Conservation (phyloP, 2,329 filamentous ascomycete species). For the Neofusicoccum kwambonambiense region DNA sequence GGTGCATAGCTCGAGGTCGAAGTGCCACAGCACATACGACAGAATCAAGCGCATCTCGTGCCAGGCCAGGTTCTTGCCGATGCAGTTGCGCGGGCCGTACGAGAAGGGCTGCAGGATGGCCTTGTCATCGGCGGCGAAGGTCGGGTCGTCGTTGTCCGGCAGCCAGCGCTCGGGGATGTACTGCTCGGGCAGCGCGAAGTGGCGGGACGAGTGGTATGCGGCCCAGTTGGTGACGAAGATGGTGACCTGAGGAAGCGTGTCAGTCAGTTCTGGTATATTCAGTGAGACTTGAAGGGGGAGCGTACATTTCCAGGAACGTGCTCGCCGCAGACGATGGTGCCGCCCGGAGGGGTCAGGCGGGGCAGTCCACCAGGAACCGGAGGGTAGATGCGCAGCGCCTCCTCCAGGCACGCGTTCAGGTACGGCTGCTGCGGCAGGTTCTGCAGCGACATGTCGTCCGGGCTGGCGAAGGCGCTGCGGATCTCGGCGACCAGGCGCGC, state of each 20-base stretch:
- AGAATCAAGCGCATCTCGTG: constrained; percentile 40
- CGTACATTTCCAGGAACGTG: constrained; percentile 23
- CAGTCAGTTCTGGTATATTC: constrained; percentile 3
- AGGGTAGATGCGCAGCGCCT: constrained; percentile 45
- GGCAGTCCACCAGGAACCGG: constrained; percentile 39
- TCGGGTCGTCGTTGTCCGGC: constrained; percentile 20
- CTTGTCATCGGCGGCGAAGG: constrained; percentile 27
- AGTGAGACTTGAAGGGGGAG: too few relatives aligned
- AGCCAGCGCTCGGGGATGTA: constrained; percentile 38
- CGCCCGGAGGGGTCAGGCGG: constrained; percentile 27
- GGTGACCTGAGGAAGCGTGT: constrained; percentile 22
- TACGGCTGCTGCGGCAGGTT: constrained; percentile 2
- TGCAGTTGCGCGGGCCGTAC: constrained; percentile 30
- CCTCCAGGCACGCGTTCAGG: constrained; percentile 34
- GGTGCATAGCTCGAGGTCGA: constrained; percentile 36
- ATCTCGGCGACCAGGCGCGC: constrained; percentile 7
- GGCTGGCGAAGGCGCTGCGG: not conserved
- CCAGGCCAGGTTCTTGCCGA: constrained; percentile 38
- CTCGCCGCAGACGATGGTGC: constrained; percentile 27
- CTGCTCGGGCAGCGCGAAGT: constrained; percentile 27
- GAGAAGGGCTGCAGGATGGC: constrained; percentile 28
- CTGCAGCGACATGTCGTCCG: constrained; percentile 11
- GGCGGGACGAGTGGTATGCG: constrained; percentile 27
- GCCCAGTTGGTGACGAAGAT: constrained; percentile 22
- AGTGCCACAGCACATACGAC: constrained; percentile 40